Evolutionary conservation across 78 protist genomes (phyloP).

Genomic region (Pigoraptor vietnamica): DNA sequence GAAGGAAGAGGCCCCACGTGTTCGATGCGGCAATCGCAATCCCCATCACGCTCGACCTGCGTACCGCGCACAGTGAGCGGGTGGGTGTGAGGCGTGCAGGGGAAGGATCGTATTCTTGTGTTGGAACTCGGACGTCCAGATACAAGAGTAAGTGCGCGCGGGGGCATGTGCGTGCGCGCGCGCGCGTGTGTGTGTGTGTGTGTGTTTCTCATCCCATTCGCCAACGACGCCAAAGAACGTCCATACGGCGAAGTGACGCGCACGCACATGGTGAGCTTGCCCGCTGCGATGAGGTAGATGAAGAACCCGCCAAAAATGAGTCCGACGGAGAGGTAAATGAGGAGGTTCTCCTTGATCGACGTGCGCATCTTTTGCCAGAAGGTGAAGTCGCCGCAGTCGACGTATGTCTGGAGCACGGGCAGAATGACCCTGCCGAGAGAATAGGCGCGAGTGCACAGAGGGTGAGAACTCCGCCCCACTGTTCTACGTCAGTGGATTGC

Average conservation of each 20-base stretch:
- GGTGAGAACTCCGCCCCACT: too few relatives aligned
- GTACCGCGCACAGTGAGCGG: too few relatives aligned
- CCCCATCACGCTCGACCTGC: conserved; percentile 22
- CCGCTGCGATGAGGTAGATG: conserved; percentile 30
- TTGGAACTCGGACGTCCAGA: too few relatives aligned
- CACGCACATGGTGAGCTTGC: conserved; percentile 12
- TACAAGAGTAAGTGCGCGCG: background rate
- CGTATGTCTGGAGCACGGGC: conserved; percentile 44
- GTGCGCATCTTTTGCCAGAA: conserved; percentile 17
- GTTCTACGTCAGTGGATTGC: too few relatives aligned
- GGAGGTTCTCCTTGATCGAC: conserved; percentile 40
- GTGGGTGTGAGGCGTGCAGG: too few relatives aligned
- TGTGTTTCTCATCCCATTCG: too few relatives aligned
- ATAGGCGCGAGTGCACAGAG: too few relatives aligned
- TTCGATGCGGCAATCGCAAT: conserved; percentile 55
- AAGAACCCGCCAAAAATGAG: conserved; percentile 22
- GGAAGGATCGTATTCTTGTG: too few relatives aligned
- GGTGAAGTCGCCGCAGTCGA: conserved; percentile 52
- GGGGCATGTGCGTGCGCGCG: background rate
- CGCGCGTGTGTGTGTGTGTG: too few relatives aligned
- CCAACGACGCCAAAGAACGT: too few relatives aligned
- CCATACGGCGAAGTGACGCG: too few relatives aligned
- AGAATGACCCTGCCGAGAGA: conserved; percentile 34
- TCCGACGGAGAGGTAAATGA: conserved; percentile 27
- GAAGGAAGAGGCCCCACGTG: conserved; percentile 57